phyloP scores from a whole-genome alignment of 306 rosid genomes.

The Corylus heterophylla region DNA sequence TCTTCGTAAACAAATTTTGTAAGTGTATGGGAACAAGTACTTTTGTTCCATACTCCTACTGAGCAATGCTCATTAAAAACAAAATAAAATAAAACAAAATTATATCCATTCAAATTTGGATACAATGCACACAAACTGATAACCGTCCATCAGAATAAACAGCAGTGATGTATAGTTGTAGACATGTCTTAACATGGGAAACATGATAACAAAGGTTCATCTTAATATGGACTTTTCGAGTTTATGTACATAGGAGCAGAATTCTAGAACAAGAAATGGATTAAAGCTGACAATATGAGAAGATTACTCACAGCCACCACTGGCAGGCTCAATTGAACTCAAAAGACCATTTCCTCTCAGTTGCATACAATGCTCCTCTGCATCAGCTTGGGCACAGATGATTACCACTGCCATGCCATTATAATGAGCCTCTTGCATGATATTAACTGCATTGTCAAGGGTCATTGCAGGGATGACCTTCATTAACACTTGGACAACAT shows the following conservation, averaged over 20 bases:
- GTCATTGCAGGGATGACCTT: slow-evolving; percentile 97
- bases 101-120: neutral
- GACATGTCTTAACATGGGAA: neutral
- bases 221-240: neutral
- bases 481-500: slow-evolving; percentile 93
- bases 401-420: slow-evolving; percentile 86
- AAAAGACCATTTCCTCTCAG: slow-evolving; percentile 90
- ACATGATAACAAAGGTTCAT: slow-evolving; percentile 1
- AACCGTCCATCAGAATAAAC: neutral
- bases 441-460: slow-evolving; percentile 78
- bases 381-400: slow-evolving; percentile 81
- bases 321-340: slow-evolving; percentile 86
- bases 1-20: too few relatives aligned
- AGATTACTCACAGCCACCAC: slow-evolving; percentile 51
- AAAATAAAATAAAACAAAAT: too few relatives aligned
- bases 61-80: too few relatives aligned
- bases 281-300: neutral
- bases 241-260: slow-evolving; percentile 16
- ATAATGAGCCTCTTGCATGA: slow-evolving; percentile 93
- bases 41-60: too few relatives aligned
- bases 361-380: slow-evolving; percentile 95
- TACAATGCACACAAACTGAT: neutral
- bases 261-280: neutral
- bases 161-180: neutral
- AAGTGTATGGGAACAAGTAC: too few relatives aligned